A percentile compares a stretch with the other conserved stretches of the same genome.
Evolutionary conservation across 495 filamentous ascomycete species (phyloP).

Genomic region (Chaetomium tenue): DNA sequence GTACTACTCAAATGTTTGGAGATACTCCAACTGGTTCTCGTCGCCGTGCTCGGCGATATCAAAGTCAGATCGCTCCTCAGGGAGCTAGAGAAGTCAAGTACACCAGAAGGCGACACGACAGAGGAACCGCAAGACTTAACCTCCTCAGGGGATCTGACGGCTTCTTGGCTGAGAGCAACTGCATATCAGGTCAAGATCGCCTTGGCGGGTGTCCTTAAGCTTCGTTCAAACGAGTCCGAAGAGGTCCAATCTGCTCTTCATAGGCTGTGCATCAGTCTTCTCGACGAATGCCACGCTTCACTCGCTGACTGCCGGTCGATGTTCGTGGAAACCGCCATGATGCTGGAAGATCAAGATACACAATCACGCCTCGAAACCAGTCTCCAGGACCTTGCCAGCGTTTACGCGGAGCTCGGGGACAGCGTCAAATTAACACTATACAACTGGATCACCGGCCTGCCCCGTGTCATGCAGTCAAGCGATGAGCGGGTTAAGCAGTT

Average conservation of each 20-base stretch:
- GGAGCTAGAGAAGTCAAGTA: conserved; percentile 19
- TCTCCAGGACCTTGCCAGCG: conserved; percentile 60
- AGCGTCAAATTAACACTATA: conserved; percentile 70
- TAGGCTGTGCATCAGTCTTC: conserved; percentile 65
- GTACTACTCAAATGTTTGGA: conserved; percentile 62
- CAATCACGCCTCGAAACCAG: conserved; percentile 43
- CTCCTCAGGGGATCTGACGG: conserved; percentile 38
- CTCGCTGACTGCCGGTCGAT: conserved; percentile 66
- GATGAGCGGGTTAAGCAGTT: conserved; percentile 74
- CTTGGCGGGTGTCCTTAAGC: conserved; percentile 69
- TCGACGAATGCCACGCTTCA: conserved; percentile 75
- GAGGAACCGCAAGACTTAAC: background rate
- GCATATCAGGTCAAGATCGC: conserved; percentile 81
- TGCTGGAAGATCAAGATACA: conserved; percentile 59
- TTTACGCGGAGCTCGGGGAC: conserved; percentile 63
- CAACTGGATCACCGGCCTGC: conserved; percentile 76
- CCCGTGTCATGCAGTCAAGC: conserved; percentile 77
- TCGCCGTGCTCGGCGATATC: conserved; percentile 64
- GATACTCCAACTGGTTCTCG: conserved; percentile 59
- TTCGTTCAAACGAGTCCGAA: conserved; percentile 68
- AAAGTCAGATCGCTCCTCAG: conserved; percentile 45
- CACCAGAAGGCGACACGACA: conserved; percentile 15
- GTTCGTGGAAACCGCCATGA: conserved; percentile 77
- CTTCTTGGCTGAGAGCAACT: conserved; percentile 80
- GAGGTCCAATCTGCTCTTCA: conserved; percentile 70